phyloP scores from a whole-genome alignment of 441 rosid species.

The Eruca vesicaria region DNA sequence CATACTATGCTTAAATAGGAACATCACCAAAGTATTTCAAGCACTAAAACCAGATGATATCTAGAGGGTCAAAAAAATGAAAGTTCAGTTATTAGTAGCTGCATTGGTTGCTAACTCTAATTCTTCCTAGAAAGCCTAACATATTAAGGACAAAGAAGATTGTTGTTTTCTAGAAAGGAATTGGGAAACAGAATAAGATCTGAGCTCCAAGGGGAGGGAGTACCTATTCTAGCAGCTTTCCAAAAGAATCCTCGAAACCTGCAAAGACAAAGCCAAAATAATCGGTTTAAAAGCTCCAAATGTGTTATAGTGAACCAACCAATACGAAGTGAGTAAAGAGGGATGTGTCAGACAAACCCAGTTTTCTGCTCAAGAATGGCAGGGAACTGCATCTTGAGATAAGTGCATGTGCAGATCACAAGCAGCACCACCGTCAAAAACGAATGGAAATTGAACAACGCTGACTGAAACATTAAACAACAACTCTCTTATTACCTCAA shows the following conservation, averaged over 20 bases:
- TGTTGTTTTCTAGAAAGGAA: neutral
- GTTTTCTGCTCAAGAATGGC: slow-evolving; percentile 90
- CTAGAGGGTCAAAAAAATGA: neutral
- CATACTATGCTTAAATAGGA: neutral
- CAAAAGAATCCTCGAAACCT: slow-evolving; percentile 94
- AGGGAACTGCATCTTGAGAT: slow-evolving; percentile 95
- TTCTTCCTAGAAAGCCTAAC: slow-evolving; percentile 1
- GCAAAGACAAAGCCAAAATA: slow-evolving; percentile 10
- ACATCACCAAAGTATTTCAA: neutral
- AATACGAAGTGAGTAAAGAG: neutral
- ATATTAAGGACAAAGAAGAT: neutral
- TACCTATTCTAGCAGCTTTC: slow-evolving; percentile 98
- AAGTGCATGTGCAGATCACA: slow-evolving; percentile 95
- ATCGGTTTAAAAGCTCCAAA: neutral
- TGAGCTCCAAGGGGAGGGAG: neutral
- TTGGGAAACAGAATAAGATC: neutral
- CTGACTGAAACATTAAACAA: slow-evolving; percentile 50
- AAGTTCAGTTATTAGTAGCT: neutral
- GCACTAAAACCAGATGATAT: neutral
- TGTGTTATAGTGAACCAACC: neutral
- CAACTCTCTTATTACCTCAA: slow-evolving; percentile 12
- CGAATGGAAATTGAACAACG: slow-evolving; percentile 93
- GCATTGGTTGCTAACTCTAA: neutral
- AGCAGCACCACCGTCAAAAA: slow-evolving; percentile 87
- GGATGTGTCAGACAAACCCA: slow-evolving; percentile 51